A percentile compares a stretch with the other conserved stretches of the same genome.
Conservation (phyloP, 2,329 filamentous ascomycete genomes). For the Penicillium sclerotigenum region DNA sequence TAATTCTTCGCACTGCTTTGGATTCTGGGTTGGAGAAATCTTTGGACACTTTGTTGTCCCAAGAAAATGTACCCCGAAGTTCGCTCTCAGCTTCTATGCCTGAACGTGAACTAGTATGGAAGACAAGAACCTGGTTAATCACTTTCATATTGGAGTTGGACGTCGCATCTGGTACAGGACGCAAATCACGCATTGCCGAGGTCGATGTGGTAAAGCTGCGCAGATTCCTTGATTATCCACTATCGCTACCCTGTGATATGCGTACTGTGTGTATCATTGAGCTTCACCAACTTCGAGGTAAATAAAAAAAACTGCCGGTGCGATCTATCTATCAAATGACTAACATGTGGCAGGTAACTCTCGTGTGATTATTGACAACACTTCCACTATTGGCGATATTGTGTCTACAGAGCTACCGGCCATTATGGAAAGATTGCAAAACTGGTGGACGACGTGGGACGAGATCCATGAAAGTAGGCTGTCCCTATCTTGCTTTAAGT, state of each 20-base stretch:
- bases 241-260: slow-evolving; percentile 36
- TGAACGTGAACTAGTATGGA: slow-evolving; percentile 36
- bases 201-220: slow-evolving; percentile 34
- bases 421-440: slow-evolving; percentile 32
- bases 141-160: slow-evolving; percentile 36
- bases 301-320: not conserved
- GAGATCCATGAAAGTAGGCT: slow-evolving; percentile 33
- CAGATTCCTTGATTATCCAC: slow-evolving; percentile 35
- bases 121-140: slow-evolving; percentile 37
- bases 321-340: not conserved
- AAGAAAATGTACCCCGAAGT: slow-evolving; percentile 32
- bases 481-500: not conserved
- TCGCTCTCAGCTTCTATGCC: slow-evolving; percentile 34
- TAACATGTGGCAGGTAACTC: slow-evolving; percentile 22
- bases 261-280: slow-evolving; percentile 37
- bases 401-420: slow-evolving; percentile 28
- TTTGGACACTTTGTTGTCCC: slow-evolving; percentile 31
- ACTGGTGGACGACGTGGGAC: slow-evolving; percentile 38
- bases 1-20: slow-evolving; percentile 36
- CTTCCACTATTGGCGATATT: slow-evolving; percentile 26
- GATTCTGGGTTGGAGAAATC: slow-evolving; percentile 38
- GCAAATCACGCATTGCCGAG: slow-evolving; percentile 35
- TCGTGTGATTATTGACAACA: slow-evolving; percentile 31
- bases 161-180: slow-evolving; percentile 35
- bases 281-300: slow-evolving; percentile 36